These are phyloP conservation scores for Erythrobasidium yunnanense DNA, from an alignment of 768 basidiomycete genomes.

Conservation along the genomic window DNA sequence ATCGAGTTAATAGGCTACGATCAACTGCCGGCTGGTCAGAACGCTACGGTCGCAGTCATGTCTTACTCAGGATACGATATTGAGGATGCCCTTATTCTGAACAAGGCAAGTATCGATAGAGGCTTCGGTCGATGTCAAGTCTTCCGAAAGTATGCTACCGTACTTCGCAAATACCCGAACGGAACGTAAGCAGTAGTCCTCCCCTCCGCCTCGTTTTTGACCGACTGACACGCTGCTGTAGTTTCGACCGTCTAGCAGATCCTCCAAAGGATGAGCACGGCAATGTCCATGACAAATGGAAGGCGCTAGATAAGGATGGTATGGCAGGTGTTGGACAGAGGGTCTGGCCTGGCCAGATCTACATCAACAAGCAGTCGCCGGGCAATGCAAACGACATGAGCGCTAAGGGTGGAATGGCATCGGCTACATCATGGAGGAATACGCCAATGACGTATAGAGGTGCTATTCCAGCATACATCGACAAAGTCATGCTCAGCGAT, in stretches of 20 bases:
- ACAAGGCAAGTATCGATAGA: slow-evolving; percentile 90
- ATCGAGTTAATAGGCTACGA: slow-evolving; percentile 96
- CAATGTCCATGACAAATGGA: slow-evolving; percentile 66
- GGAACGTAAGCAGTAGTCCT: slow-evolving; percentile 70
- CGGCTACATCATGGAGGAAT: slow-evolving; percentile 57
- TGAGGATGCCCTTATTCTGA: slow-evolving; percentile 93
- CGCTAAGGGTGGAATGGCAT: slow-evolving; percentile 2
- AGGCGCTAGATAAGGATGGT: slow-evolving; percentile 83
- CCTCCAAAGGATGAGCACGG: slow-evolving; percentile 78
- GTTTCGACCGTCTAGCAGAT: slow-evolving; percentile 87
- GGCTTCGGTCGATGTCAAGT: slow-evolving; percentile 98
- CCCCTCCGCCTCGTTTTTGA: not conserved
- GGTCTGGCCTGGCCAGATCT: slow-evolving; percentile 82
- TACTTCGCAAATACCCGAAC: slow-evolving; percentile 91
- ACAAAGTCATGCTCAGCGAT: slow-evolving; percentile 95
- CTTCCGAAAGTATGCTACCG: slow-evolving; percentile 82
- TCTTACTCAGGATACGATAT: slow-evolving; percentile 99
- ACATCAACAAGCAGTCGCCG: slow-evolving; percentile 94
- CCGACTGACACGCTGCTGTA: slow-evolving; percentile 42
- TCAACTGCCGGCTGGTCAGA: slow-evolving; percentile 91
- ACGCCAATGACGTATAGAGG: slow-evolving; percentile 86
- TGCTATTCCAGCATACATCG: slow-evolving; percentile 82
- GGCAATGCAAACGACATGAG: slow-evolving; percentile 76
- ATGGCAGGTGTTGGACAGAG: slow-evolving; percentile 89
- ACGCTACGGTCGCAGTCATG: slow-evolving; percentile 98